Conservation (phyloP, 2,329 filamentous ascomycete species). For the Fusarium sp. region DNA sequence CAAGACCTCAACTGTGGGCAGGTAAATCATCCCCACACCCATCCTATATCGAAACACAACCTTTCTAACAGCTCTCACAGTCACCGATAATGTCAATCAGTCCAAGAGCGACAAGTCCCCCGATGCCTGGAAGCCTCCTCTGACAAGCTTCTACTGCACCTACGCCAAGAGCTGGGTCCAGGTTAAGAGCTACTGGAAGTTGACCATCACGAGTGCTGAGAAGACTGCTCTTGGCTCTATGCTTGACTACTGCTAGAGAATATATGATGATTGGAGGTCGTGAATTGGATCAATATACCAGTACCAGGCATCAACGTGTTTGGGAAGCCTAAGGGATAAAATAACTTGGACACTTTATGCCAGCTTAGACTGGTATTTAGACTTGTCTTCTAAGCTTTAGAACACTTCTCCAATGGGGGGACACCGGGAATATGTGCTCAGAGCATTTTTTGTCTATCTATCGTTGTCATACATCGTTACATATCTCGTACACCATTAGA, state of each 20-base stretch:
- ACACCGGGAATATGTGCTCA: not conserved
- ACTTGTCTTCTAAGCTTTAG: not conserved
- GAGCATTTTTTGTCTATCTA: not conserved
- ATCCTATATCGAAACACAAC: too few relatives aligned
- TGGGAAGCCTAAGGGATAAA: not conserved
- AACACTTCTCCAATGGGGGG: not conserved
- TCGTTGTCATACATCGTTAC: conserved; percentile 4
- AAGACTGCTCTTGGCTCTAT: conserved; percentile 70
- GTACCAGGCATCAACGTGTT: too few relatives aligned
- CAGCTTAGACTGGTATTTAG: not conserved
- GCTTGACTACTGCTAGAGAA: conserved; percentile 48
- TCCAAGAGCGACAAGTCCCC: conserved; percentile 78
- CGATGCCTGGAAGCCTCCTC: conserved; percentile 79
- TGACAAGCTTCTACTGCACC: conserved; percentile 77
- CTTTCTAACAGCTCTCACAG: conserved; percentile 46
- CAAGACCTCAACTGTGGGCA: conserved; percentile 79
- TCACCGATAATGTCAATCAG: conserved; percentile 81
- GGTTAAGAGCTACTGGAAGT: conserved; percentile 77
- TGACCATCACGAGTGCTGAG: conserved; percentile 78
- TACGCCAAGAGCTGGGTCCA: conserved; percentile 82
- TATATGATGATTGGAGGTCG: not conserved
- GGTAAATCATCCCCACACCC: not conserved
- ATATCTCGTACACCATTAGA: conserved; percentile 6
- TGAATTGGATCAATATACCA: not conserved
- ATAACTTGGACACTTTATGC: not conserved